Conservation (phyloP, 1,284 basidiomycete species). For the Volvariella surrecta region DNA sequence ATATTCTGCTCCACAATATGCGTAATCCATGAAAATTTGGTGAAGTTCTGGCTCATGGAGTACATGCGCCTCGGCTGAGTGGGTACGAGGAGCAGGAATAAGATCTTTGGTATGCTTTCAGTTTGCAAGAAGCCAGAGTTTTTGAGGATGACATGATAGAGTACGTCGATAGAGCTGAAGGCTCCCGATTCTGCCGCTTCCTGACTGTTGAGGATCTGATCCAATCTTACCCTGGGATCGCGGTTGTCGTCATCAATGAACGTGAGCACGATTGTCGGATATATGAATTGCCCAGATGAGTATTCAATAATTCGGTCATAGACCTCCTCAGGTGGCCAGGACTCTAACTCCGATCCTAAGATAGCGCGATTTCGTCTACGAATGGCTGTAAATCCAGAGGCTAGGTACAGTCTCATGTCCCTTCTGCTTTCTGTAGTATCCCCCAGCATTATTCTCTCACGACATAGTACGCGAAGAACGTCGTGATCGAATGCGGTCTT, state of each 20-base stretch:
- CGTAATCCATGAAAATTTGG: too few species aligned
- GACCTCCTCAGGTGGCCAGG: not conserved
- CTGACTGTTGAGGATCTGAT: not conserved
- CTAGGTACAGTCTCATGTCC: not conserved
- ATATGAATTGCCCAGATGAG: conserved; percentile 1
- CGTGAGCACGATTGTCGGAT: not conserved
- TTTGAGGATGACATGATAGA: too few species aligned
- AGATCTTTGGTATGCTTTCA: too few species aligned
- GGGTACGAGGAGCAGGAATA: too few species aligned
- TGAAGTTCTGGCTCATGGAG: too few species aligned
- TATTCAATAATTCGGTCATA: not conserved
- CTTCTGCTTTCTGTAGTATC: not conserved
- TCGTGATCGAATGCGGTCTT: not conserved
- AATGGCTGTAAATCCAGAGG: not conserved
- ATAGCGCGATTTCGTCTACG: not conserved
- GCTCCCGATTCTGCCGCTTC: too few species aligned
- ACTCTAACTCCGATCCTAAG: not conserved
- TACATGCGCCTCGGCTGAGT: too few species aligned
- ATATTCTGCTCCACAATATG: too few species aligned
- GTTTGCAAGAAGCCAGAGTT: too few species aligned
- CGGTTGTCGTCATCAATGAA: not conserved
- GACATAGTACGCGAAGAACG: not conserved
- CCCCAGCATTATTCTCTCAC: not conserved
- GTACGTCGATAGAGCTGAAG: too few species aligned
- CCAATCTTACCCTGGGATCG: not conserved